Base-by-base conservation (phyloP, 2,329 filamentous ascomycete species). In the Geosmithia flava region DNA sequence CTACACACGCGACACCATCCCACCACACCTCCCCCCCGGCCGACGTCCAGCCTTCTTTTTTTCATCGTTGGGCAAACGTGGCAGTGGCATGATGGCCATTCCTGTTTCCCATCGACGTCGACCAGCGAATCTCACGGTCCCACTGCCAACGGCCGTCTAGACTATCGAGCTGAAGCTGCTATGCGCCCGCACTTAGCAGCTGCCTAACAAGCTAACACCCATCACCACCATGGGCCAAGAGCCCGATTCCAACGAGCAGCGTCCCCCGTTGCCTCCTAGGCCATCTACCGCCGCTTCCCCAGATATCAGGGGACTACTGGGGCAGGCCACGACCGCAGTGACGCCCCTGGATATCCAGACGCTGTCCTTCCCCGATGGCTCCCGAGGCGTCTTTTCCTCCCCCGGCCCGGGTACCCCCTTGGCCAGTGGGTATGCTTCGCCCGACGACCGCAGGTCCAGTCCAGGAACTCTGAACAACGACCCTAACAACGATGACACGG, bases 301-400 rank as follows among this genome's bases (percentile, higher is more conserved):
- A 52, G 62, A 74, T 51, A 10, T 66, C 44, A 55, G 64, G 64
- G 53, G 65, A 63, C 58, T 71, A 48, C 72, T 69, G 53, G 81
- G 84, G 2, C 81, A 80, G 50, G 80, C 91, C 45, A 96, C 90
- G 3, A 96, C 89, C 1, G 89, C 89, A 10, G 60, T 97, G 15
- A 91, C 88, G 1, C 76, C 87, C 16, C 75, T 89, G 52, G 89
- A 91, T 54, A 83, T 90, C 48, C 84, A 87, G 55, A 87, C 85
- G 0, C 73, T 90, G 46, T 81, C 81, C 1, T 83, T 85, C 53
- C 80, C 80, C 11, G 85, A 87, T 60, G 80, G 78, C 50, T 78
- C 78, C 19, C 73, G 79, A 50, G 81, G 84, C 39, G 82, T 77
- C 1, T 83, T 84, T 56, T 65, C 73, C 45, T 69, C 62, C 20